A percentile compares a stretch with the other conserved stretches of the same genome.
These are phyloP conservation scores for Jaltomata sinuosa DNA, from an alignment of 257 asterid species.

Conservation along the genomic window DNA sequence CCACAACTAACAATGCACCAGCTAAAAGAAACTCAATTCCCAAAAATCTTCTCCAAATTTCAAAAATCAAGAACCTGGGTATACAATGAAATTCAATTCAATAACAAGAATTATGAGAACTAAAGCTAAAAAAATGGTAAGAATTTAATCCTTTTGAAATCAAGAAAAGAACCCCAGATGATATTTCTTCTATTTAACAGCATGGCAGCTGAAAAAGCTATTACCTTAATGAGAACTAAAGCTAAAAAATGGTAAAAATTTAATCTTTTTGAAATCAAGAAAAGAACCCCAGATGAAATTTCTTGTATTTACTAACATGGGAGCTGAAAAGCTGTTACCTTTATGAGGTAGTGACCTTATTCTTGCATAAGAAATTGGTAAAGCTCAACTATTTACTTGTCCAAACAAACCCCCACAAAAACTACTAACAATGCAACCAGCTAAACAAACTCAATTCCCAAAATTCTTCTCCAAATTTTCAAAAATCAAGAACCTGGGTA, in stretches of 20 bases:
- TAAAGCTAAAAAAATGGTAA: not conserved
- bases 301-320: not conserved
- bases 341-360: not conserved
- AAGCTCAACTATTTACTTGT: slow-evolving; percentile 16
- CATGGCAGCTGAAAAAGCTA: not conserved
- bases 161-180: not conserved
- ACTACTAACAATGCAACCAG: slow-evolving; percentile 9
- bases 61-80: slow-evolving; percentile 10
- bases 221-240: slow-evolving; percentile 6
- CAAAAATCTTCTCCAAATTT: not conserved
- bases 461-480: not conserved
- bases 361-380: not conserved
- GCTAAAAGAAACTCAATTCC: not conserved
- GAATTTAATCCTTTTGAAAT: not conserved
- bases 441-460: not conserved
- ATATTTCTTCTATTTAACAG: not conserved
- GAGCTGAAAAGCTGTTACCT: slow-evolving; percentile 15
- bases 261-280: not conserved
- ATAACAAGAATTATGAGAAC: not conserved
- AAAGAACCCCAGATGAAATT: not conserved
- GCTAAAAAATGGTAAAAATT: not conserved
- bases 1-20: slow-evolving; percentile 4
- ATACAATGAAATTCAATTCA: not conserved
- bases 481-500: slow-evolving; percentile 9
- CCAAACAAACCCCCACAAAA: too few relatives aligned